Base-by-base conservation (phyloP, 73 alveolate genomes). In the Paramecium biaurelia region DNA sequence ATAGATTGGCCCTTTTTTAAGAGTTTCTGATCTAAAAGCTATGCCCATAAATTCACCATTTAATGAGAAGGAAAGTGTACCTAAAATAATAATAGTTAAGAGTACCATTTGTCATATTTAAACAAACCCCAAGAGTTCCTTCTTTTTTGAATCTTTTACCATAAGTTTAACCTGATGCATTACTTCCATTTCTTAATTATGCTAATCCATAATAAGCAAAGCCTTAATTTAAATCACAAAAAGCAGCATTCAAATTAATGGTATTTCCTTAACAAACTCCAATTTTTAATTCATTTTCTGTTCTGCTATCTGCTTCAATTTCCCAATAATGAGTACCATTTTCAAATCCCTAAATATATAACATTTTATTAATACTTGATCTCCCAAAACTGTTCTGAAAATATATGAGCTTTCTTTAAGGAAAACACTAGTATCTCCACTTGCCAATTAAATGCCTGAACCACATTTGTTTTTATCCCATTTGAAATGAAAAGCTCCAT, bases 131-230 rank as follows among this genome's bases (percentile, higher is more conserved):
- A 21, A 96, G 93, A 26, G 76, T 45, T n/a, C 98, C 98, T 49
- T 93, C 93, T 87, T 96, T 96, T 59, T 96, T 96, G 92, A 96
- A 94, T 85, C 94, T 57, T 58, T 96, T 96, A 0, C 98, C 98
- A 93, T 94, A 96, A n/a, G 94, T 85, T 35, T 76, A 79, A 0
- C 98, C 98, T 11, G 94, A 85, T 4, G 97, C 96, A 90, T 96
- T 96, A 26, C 92, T 86, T 5, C 97, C 92, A 86, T 96, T 97
- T 90, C 98, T 94, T 14, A 96, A 90, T 56, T 94, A 68, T 21
- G 97, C 98, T 43, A 96, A 68, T 21, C 98, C 98, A 95, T 96
- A 96, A 92, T 92, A 96, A n/a, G 98, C 98, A 82, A 89, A 96
- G 9, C 98, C 98, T 18, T 94, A 74, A 5, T 88, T 93, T 88